Base-by-base conservation (phyloP, 129 eudicot species). In the Pittosporum tobira region DNA sequence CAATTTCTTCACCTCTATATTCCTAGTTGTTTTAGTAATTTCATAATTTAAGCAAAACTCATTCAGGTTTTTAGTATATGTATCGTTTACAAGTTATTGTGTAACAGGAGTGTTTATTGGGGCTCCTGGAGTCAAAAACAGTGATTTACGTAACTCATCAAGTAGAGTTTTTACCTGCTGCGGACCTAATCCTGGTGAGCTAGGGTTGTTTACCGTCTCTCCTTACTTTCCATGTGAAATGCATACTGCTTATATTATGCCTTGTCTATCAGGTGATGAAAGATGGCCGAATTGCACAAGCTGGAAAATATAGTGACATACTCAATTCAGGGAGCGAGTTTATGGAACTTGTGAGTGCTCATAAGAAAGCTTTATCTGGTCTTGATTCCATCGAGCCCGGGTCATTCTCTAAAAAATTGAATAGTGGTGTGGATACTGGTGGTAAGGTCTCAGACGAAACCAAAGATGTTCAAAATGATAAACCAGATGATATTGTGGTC, bases 331-430 rank as follows among this genome's bases (percentile, higher is more conserved):
- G 88, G 34, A 83, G 81, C 21, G 90, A 86, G 48, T 86, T 91
- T 69, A 76, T 73, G 94, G 96, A 78, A 65, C 94, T 91, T 58
- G 94, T 83, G 51, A 87, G 85, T 63, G 90, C 96, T 19, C 98
- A 86, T 59, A 71, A 78, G 62, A 70, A 84, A 68, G 91, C 94
- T 51, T 72, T 91, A 72, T 78, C 83, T n/a, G 72, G 78, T 16
- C 57, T 90, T n/a, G 79, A 77, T 42, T 75, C 88, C 15, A 61
- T 71, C 2, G 75, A 67, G 31, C 37, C 61, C 15, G 70, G 36
- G 9, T 18, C 64, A 25, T n/a, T 7, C 5, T 24, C 62, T 13
- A 51, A 51, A 22, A 30, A 34, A 54, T n/a, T 18, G 19, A 51
- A 40, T 53, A 38, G 18, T 11, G 63, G 46, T 5, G 77, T 69